A percentile compares a stretch with the other conserved stretches of the same genome.
Evolutionary conservation across 495 filamentous ascomycete species (phyloP).

Genomic region (Cladorrhinum samala): DNA sequence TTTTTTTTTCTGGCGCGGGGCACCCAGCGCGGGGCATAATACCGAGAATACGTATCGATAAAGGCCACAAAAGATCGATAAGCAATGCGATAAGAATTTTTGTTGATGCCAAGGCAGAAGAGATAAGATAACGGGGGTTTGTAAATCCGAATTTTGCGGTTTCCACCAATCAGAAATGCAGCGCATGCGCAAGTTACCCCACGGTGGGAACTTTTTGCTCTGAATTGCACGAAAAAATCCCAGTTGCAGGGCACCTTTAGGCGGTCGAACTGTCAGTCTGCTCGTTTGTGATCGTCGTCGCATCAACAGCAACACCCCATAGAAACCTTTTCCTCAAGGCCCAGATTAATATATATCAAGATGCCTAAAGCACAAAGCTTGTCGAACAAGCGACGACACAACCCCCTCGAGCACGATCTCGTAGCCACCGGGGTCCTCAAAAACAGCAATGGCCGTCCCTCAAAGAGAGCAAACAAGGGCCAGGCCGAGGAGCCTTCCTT

Average conservation of each 20-base stretch:
- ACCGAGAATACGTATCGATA: too few species aligned
- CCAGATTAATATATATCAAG: constrained; percentile 1
- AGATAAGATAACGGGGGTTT: background rate
- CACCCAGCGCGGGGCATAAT: background rate
- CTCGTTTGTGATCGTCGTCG: background rate
- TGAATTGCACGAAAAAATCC: constrained; percentile 21
- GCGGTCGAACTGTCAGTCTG: background rate
- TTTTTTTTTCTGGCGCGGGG: constrained; percentile 10
- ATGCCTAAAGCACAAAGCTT: constrained; percentile 50
- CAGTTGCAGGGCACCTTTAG: background rate
- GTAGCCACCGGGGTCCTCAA: constrained; percentile 56
- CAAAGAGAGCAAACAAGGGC: constrained; percentile 53
- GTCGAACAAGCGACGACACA: constrained; percentile 48
- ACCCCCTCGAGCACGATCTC: constrained; percentile 68
- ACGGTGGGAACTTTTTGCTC: constrained; percentile 20
- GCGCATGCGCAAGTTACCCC: constrained; percentile 17
- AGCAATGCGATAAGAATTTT: background rate
- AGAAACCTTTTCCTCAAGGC: background rate
- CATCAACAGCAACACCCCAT: background rate
- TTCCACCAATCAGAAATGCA: constrained; percentile 14
- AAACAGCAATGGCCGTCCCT: constrained; percentile 42
- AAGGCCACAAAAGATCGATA: background rate
- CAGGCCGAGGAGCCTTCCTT: constrained; percentile 61
- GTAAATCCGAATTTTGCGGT: background rate
- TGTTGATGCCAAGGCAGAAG: background rate